phyloP scores from a whole-genome alignment of 2,329 filamentous ascomycete species.

The Xylaria hypoxylon region DNA sequence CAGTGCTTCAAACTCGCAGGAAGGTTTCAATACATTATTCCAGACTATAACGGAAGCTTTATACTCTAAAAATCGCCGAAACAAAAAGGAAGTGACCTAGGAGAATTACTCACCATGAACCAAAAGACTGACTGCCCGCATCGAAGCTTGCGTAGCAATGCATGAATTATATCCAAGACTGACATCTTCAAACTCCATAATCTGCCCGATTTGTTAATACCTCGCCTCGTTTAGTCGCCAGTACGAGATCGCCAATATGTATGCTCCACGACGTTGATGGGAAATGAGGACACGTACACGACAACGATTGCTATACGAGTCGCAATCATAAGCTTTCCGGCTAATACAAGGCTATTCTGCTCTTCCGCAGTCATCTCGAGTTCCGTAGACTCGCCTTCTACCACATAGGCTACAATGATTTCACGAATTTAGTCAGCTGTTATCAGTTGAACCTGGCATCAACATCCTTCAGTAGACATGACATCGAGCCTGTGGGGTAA shows the following conservation, averaged over 20 bases:
- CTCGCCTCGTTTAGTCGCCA: not conserved
- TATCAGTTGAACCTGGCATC: not conserved
- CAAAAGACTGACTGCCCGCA: slow-evolving; percentile 13
- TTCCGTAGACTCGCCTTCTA: not conserved
- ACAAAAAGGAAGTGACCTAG: too few relatives aligned
- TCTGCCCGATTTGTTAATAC: slow-evolving; percentile 18
- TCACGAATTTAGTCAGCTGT: not conserved
- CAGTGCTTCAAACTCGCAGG: too few relatives aligned
- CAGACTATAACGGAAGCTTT: too few relatives aligned
- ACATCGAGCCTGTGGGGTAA: not conserved
- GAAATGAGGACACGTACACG: slow-evolving; percentile 26
- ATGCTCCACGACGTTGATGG: not conserved
- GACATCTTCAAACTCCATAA: slow-evolving; percentile 41
- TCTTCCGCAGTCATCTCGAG: slow-evolving; percentile 7
- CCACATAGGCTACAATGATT: not conserved
- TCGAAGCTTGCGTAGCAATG: slow-evolving; percentile 8
- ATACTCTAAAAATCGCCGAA: too few relatives aligned
- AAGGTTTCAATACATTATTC: too few relatives aligned
- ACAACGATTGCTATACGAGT: slow-evolving; percentile 25
- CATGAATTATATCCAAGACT: slow-evolving; percentile 26
- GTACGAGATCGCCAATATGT: not conserved
- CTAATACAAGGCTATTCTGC: slow-evolving; percentile 15
- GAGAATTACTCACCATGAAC: not conserved
- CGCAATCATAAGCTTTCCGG: slow-evolving; percentile 30
- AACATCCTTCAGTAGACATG: not conserved